Base-by-base conservation (phyloP, 768 basidiomycete genomes). In the Pleurotus platypus region DNA sequence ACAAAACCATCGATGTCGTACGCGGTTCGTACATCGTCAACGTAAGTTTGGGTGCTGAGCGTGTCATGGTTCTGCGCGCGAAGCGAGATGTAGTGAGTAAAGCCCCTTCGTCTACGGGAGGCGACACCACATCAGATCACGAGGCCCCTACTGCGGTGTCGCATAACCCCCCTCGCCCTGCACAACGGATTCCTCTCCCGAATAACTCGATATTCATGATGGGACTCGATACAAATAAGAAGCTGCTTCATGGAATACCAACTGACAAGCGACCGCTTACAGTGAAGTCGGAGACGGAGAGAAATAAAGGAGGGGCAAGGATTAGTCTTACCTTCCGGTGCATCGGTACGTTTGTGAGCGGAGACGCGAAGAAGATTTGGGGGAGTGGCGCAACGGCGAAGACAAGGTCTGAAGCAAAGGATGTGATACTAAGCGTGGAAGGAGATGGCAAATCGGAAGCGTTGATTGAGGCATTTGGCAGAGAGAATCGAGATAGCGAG, bases 131-230 rank as follows among this genome's bases (percentile, higher is more conserved):
- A 35, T 22, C 53, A 13, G 22, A 42, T 5, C 50, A 51, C 6
- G 60, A 55, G 6, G 56, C 50, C 18, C 57, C 24, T 9, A 55
- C 46, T 3, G 27, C 22, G 8, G 11, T 16, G n/a, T n/a, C 15
- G 30, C 37, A 56, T 45, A 35, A 50, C 18, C 51, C 51, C 3
- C 51, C 51, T 40, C 74, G 79, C 4, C 64, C 65, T 1, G 67
- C 80, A 0, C 88, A 90, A 66, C 84, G 84, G 58, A 79, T 92
- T 16, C 83, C 85, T 0, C 81, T 93, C 0, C 88, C 88, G 0
- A 85, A 92, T 63, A 91, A 90, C 67, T 90, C 89, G 4, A 85
- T 92, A 79, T 92, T 93, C 67, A 84, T 90, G 58, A 75, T 92
- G 74, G 90, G 90, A 0, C 78, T 83, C 4, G 75, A 78, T 54